A percentile compares a stretch with the other conserved stretches of the same genome.
phyloP scores from a whole-genome alignment of 805 yeast species.

The Candida berthetii region DNA sequence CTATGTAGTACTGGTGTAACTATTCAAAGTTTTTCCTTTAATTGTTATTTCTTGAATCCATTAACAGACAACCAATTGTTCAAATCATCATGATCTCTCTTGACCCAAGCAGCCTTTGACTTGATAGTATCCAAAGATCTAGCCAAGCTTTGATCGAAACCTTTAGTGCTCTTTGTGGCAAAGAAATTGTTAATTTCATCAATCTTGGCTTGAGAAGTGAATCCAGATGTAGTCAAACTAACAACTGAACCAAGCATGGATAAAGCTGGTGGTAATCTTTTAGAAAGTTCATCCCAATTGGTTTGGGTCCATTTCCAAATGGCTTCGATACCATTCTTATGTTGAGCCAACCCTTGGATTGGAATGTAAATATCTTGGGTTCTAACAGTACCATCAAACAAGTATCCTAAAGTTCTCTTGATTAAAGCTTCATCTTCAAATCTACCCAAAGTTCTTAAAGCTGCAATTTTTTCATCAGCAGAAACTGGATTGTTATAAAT shows the following conservation, averaged over 20 bases:
- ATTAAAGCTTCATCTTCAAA: slow-evolving; percentile 47
- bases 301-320: slow-evolving; percentile 67
- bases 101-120: slow-evolving; percentile 51
- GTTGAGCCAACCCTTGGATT: slow-evolving; percentile 63
- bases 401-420: slow-evolving; percentile 46
- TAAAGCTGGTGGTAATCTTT: slow-evolving; percentile 73
- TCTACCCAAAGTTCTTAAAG: slow-evolving; percentile 64
- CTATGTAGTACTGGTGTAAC: too few relatives aligned
- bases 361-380: slow-evolving; percentile 78
- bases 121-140: slow-evolving; percentile 57
- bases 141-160: slow-evolving; percentile 58
- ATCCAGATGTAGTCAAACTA: slow-evolving; percentile 51
- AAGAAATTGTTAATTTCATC: slow-evolving; percentile 47
- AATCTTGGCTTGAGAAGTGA: slow-evolving; percentile 48
- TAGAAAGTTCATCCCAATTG: slow-evolving; percentile 67
- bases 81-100: slow-evolving; percentile 46
- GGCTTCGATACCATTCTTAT: slow-evolving; percentile 58
- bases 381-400: slow-evolving; percentile 53
- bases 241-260: slow-evolving; percentile 78
- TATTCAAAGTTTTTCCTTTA: too few relatives aligned
- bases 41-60: slow-evolving; percentile 14
- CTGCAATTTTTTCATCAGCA: slow-evolving; percentile 63
- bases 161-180: slow-evolving; percentile 47
- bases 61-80: slow-evolving; percentile 40
- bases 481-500: slow-evolving; percentile 57